These are phyloP conservation scores for Colletotrichum australisinense DNA, from an alignment of 2,329 filamentous ascomycete genomes.

Conservation along the genomic window DNA sequence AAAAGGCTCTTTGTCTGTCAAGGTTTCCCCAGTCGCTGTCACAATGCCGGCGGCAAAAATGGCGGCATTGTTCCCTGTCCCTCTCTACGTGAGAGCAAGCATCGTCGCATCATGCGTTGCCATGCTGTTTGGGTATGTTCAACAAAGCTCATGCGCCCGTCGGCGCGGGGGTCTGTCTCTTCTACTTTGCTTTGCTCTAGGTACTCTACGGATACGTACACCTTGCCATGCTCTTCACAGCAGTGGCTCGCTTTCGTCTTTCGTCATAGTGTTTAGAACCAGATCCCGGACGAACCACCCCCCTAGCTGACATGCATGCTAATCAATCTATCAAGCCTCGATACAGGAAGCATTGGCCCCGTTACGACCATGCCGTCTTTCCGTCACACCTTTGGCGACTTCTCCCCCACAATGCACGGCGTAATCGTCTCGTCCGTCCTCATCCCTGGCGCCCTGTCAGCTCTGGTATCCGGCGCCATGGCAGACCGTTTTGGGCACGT, in stretches of 20 bases:
- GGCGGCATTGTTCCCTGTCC: conserved; percentile 25
- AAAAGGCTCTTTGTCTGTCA: neutral
- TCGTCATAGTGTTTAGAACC: neutral
- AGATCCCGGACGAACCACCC: no score
- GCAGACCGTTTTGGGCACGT: conserved; percentile 65
- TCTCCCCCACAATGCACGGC: conserved; percentile 67
- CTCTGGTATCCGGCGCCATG: conserved; percentile 67
- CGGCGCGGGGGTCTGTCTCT: neutral
- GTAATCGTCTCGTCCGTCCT: conserved; percentile 70
- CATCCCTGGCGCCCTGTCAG: conserved; percentile 68
- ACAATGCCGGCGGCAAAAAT: neutral
- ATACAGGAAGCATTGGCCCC: conserved; percentile 67
- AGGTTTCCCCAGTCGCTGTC: neutral
- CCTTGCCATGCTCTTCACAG: no score
- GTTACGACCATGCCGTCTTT: conserved; percentile 69
- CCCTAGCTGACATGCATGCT: neutral
- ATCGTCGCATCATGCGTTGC: conserved; percentile 45
- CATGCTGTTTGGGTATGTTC: conserved; percentile 45
- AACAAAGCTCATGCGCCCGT: neutral
- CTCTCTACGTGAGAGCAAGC: conserved; percentile 44
- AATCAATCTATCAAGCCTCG: conserved; percentile 38
- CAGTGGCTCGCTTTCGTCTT: neutral
- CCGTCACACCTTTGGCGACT: conserved; percentile 59
- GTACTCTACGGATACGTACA: no score
- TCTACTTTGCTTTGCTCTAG: neutral